A percentile compares a stretch with the other conserved stretches of the same genome.
Evolutionary conservation across 2,329 filamentous ascomycete species (phyloP).

Genomic region (Phyllosticta capitalensis): DNA sequence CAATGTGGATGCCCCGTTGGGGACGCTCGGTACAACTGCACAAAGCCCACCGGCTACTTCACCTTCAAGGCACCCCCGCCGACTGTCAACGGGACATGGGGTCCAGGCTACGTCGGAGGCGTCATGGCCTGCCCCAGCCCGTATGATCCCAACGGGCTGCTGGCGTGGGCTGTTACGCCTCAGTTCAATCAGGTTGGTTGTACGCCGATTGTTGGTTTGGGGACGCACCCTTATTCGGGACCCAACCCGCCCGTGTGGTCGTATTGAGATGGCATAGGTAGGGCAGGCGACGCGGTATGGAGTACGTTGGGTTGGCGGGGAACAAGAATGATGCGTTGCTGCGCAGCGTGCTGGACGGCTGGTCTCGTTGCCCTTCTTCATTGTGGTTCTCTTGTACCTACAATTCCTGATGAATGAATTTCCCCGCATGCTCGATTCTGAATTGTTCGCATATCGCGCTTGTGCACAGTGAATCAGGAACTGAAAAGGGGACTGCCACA

Average conservation of each 20-base stretch:
- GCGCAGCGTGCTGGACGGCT: not conserved
- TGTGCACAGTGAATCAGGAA: not conserved
- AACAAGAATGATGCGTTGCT: not conserved
- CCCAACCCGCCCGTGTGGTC: constrained; percentile 15
- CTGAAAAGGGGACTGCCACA: not conserved
- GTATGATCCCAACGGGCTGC: constrained; percentile 4
- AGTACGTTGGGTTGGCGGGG: not conserved
- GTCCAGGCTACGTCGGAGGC: constrained; percentile 11
- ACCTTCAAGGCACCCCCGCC: constrained; percentile 14
- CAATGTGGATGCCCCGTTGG: constrained; percentile 7
- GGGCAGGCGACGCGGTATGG: not conserved
- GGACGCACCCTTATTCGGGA: constrained; percentile 16
- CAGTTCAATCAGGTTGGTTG: constrained; percentile 14
- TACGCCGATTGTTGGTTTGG: constrained; percentile 14
- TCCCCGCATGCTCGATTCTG: not conserved
- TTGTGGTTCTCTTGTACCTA: not conserved
- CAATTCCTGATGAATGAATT: not conserved
- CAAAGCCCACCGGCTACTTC: constrained; percentile 13
- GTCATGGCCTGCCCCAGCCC: constrained; percentile 14
- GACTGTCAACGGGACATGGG: constrained; percentile 1
- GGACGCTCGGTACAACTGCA: constrained; percentile 14
- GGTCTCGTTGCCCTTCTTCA: not conserved
- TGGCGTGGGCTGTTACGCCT: constrained; percentile 15
- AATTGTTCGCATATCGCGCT: not conserved
- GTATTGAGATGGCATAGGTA: constrained; percentile 9